Evolutionary conservation across 257 asterid species (phyloP).

Genomic region (Gentiana macrophylla): DNA sequence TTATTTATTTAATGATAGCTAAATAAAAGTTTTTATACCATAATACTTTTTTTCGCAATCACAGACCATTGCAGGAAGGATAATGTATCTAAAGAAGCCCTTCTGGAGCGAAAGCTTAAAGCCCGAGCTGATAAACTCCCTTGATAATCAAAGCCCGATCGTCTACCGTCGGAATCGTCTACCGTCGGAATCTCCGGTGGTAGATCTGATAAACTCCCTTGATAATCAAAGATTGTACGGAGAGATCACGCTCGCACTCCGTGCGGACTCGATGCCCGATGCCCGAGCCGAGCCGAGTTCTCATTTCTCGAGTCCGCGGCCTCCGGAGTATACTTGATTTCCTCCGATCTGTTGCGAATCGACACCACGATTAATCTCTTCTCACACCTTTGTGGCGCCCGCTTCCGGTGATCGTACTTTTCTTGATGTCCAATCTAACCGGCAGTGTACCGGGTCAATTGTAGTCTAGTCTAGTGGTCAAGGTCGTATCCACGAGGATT

Average conservation of each 20-base stretch:
- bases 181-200: not conserved
- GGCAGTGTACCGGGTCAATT: no score
- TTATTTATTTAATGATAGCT: no score
- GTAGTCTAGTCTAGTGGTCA: no score
- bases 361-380: constrained; percentile 64
- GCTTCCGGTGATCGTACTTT: no score
- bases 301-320: constrained; percentile 43
- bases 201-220: constrained; percentile 25
- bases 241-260: constrained; percentile 90
- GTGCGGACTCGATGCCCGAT: constrained; percentile 69
- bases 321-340: constrained; percentile 76
- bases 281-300: constrained; percentile 87
- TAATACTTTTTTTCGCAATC: no score
- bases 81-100: constrained; percentile 72
- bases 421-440: no score
- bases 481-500: no score
- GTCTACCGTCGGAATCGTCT: not conserved
- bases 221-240: constrained; percentile 68
- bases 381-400: constrained; percentile 28
- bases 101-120: constrained; percentile 62
- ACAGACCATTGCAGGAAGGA: no score
- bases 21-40: no score
- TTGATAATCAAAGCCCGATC: constrained; percentile 46
- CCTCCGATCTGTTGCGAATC: constrained; percentile 73
- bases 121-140: constrained; percentile 28